Evolutionary conservation across 306 rosid genomes (phyloP).

Genomic region (Macrotyloma uniflorum): DNA sequence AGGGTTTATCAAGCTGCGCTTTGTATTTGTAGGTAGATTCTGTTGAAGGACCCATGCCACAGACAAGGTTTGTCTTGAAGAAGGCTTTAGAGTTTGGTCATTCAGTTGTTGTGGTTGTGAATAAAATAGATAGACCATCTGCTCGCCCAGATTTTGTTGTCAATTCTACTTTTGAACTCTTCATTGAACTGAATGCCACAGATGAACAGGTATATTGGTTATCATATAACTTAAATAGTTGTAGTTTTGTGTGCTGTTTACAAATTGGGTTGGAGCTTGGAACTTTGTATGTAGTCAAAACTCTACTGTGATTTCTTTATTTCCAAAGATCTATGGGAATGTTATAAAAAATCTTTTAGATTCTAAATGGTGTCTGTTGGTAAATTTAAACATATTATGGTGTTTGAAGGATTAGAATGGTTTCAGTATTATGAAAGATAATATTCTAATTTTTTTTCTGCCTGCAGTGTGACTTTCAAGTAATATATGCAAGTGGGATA

Average conservation of each 20-base stretch:
- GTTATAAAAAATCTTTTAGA: slow-evolving; percentile 13
- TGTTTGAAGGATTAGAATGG: slow-evolving; percentile 22
- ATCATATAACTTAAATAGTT: slow-evolving; percentile 29
- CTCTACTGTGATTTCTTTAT: slow-evolving; percentile 6
- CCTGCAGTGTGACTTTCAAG: slow-evolving; percentile 94
- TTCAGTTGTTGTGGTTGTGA: slow-evolving; percentile 97
- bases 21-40: slow-evolving; percentile 83
- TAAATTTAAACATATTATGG: slow-evolving; percentile 15
- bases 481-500: slow-evolving; percentile 95
- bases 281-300: neutral
- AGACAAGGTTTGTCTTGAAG: slow-evolving; percentile 98
- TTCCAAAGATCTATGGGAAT: slow-evolving; percentile 17
- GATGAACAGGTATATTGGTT: slow-evolving; percentile 80
- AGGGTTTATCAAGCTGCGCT: neutral
- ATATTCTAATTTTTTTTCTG: slow-evolving; percentile 30
- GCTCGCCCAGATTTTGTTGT: slow-evolving; percentile 95
- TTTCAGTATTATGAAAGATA: slow-evolving; percentile 17
- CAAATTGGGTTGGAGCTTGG: slow-evolving; percentile 25
- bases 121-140: slow-evolving; percentile 93
- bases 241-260: neutral
- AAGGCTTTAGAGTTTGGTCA: slow-evolving; percentile 98
- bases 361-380: slow-evolving; percentile 13
- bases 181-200: slow-evolving; percentile 92
- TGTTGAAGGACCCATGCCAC: slow-evolving; percentile 99
- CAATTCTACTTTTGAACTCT: slow-evolving; percentile 96